Base-by-base conservation (phyloP, 345 rosid species). In the Mercurialis annua region DNA sequence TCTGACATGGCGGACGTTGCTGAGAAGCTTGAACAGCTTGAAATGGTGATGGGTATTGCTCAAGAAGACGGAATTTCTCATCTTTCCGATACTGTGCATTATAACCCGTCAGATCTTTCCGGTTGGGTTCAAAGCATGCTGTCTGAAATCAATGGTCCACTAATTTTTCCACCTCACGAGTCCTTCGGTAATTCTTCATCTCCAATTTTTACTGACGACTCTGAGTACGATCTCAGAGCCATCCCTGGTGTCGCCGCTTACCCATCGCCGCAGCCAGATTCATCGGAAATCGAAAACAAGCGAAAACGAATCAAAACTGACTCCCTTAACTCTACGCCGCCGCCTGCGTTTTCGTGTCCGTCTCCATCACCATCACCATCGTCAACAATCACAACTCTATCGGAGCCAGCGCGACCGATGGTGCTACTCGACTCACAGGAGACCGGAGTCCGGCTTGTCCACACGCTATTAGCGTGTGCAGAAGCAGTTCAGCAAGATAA, bases 1-100 rank as follows among this genome's bases (percentile, higher is more conserved):
- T 76, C 79, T 2, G 79, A 76, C 50, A 76, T 76, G 79, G 79
- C 75, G 0, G 75, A 71, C 40, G 79, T 76, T 12, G 79, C 79
- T 21, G 72, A 66, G 12, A 76, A 71, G 48, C 79, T 76, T 29
- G 79, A 76, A 31, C 79, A 66, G 24, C 79, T 76, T 16, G 79
- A 76, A 66, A 71, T 76, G 79, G 79, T 49, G 11, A 57, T 76
- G 69, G 73, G 66, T 10, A 49, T 69, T n/a, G 74, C 70, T 24
- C 73, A 56, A 0, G 72, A 71, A 33, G 79, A 76, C 31, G 80
- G 69, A 10, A 55, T 71, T 26, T 67, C 76, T 24, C 66, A 62
- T 24, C 67, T 76, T 36, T 71, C 55, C 16, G 76, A 76, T 42
- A 76, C 80, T 6, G 53, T 76, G 29, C 80, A 76, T 59, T 71